phyloP scores from a whole-genome alignment of 1,284 basidiomycete genomes.

The Pyrrhoderma noxium region DNA sequence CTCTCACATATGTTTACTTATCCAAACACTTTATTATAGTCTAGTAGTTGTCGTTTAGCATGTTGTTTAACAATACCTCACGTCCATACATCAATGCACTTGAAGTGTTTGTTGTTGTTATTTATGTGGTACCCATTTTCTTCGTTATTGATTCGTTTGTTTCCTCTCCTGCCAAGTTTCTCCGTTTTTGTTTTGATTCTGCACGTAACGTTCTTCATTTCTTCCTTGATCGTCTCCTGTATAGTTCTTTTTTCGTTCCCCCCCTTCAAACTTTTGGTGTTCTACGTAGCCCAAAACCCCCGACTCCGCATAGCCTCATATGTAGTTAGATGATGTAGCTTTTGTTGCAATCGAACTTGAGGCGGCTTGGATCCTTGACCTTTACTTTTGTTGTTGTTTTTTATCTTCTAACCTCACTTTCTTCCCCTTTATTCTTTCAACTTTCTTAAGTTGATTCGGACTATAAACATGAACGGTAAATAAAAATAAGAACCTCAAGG shows the following conservation, averaged over 20 bases:
- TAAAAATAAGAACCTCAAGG: too few relatives aligned
- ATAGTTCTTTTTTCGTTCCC: not conserved
- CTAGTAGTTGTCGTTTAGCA: not conserved
- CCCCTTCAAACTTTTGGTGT: not conserved
- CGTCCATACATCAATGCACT: not conserved
- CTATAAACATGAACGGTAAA: too few relatives aligned
- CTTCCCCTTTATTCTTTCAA: not conserved
- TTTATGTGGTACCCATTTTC: not conserved
- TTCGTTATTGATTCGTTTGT: not conserved
- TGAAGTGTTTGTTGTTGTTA: too few relatives aligned
- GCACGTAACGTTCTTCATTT: not conserved
- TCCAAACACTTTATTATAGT: not conserved
- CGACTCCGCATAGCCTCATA: slow-evolving; percentile 7
- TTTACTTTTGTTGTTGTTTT: too few relatives aligned
- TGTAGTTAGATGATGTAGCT: not conserved
- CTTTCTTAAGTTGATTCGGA: too few relatives aligned
- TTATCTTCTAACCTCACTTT: not conserved
- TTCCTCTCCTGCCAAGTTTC: not conserved
- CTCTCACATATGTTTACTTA: not conserved
- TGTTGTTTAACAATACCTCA: too few relatives aligned
- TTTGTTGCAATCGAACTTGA: slow-evolving; percentile 17
- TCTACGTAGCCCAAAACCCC: not conserved
- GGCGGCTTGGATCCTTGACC: slow-evolving; percentile 14
- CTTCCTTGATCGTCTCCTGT: not conserved
- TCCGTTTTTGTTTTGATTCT: not conserved